Evolutionary conservation across 768 basidiomycete genomes (phyloP), one percentile per base, ranked within the genome.

Genomic region (Russula lepida): DNA sequence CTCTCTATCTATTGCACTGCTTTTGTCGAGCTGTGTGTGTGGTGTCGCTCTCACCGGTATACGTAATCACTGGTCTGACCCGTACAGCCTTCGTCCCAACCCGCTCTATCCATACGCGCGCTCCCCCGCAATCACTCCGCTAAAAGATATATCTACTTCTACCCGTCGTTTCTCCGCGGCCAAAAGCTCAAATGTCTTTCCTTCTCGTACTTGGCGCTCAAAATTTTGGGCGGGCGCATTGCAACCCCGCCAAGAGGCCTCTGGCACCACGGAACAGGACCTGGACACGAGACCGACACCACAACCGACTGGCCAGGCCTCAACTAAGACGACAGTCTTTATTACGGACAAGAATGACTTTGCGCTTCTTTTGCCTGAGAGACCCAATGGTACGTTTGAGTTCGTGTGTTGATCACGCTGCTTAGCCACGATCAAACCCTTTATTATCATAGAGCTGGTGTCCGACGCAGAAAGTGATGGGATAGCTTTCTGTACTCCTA

Each of bases 391-490:
- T 77, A 57, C n/a, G 71, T 54, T 44, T 2, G 6, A 15, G 21
- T 30, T 55, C 15, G 23, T 1, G 23, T 1, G 9, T 49, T 64
- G 27, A 19, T 9, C 28, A 19, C 25, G 53, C 19, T 7, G 49
- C 17, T 27, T 37, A 13, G 28, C 35, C 55, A 25, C 35, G 30
- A 54, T 19, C 35, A 33, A 39, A 41, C 39, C 32, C 19, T 25
- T 33, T 27, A 6, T 6, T 44, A 46, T 23, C 11, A 46, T 7
- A 74, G 77, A 78, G 58, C 68, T 73, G 63, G 69, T 78, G 11
- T 76, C 76, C 4, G 71, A 73, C 50, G 74, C 76, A 12, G 77
- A 78, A 47, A 59, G 54, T 28, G 75, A 76, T 41, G 75, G 70
- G 15, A 53, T 70, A 23, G 58, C 74, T n/a, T 78, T 68, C 63